Percentiles rank a stretch among this genome's conserved stretches.
These are phyloP conservation scores for Lipomyces chichibuensis DNA, from an alignment of 805 yeast species.

Conservation along the genomic window DNA sequence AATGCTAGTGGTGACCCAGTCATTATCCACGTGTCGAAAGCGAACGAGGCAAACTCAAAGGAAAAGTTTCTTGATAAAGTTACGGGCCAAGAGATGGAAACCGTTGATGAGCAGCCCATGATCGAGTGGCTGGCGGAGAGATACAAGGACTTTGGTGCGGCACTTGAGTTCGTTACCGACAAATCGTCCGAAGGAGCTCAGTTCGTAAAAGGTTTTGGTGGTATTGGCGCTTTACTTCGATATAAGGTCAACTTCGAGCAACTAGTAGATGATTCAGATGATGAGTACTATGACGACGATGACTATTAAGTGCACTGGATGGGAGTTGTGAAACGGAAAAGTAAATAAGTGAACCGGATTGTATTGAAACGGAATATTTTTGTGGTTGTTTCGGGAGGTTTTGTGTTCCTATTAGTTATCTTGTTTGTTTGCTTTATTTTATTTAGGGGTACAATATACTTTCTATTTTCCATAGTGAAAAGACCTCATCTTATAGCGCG, in stretches of 20 bases:
- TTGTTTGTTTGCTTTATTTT: not conserved
- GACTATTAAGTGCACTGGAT: constrained; percentile 6
- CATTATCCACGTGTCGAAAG: constrained; percentile 72
- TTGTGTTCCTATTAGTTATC: not conserved
- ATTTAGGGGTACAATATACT: not conserved
- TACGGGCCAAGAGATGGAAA: constrained; percentile 91
- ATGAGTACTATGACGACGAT: constrained; percentile 75
- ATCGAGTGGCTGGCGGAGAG: constrained; percentile 98
- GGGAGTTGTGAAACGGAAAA: not conserved
- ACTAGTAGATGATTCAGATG: constrained; percentile 84
- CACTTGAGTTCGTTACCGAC: constrained; percentile 94
- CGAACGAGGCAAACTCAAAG: constrained; percentile 37
- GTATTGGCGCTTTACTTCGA: constrained; percentile 94
- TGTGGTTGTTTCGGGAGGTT: not conserved
- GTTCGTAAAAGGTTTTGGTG: constrained; percentile 98
- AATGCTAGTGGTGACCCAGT: constrained; percentile 79
- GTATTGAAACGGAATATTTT: not conserved
- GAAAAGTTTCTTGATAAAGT: constrained; percentile 76
- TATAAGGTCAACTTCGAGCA: constrained; percentile 97
- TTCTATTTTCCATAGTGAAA: not conserved
- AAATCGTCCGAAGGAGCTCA: constrained; percentile 98
- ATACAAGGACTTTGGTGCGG: constrained; percentile 92
- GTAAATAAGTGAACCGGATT: not conserved
- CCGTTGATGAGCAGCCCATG: constrained; percentile 78
- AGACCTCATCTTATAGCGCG: not conserved